Percentiles rank a stretch among this genome's conserved stretches.
Evolutionary conservation across 768 basidiomycete species (phyloP).

Genomic region (Hericium erinaceus): DNA sequence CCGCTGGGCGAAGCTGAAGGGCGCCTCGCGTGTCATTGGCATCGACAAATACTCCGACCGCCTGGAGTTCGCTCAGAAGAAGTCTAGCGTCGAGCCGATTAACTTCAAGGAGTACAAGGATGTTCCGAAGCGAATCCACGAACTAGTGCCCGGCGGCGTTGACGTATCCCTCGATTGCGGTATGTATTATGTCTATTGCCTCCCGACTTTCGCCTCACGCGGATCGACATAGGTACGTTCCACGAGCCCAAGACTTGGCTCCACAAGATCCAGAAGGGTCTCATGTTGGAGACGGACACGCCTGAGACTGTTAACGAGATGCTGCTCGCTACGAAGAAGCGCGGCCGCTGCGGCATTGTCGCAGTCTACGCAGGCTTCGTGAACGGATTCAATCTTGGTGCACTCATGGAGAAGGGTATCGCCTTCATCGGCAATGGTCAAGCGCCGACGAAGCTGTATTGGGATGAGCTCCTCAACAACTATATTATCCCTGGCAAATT

Average conservation of each 20-base stretch:
- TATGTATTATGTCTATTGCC: conserved; percentile 13
- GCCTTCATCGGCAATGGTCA: conserved; percentile 67
- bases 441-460: conserved; percentile 67
- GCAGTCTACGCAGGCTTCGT: conserved; percentile 61
- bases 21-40: conserved; percentile 58
- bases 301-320: conserved; percentile 53
- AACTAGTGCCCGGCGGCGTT: conserved; percentile 54
- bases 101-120: conserved; percentile 44
- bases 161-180: conserved; percentile 54
- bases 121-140: conserved; percentile 45
- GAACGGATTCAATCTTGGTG: conserved; percentile 62
- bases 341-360: conserved; percentile 53
- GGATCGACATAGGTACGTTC: conserved; percentile 37
- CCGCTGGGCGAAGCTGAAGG: conserved; percentile 56
- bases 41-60: conserved; percentile 53
- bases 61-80: conserved; percentile 36
- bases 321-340: conserved; percentile 35
- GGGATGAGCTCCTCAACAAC: conserved; percentile 59
- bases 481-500: conserved; percentile 58
- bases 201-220: neutral
- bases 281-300: conserved; percentile 71
- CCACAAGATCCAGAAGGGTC: conserved; percentile 59
- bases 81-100: conserved; percentile 44
- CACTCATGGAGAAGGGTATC: conserved; percentile 71
- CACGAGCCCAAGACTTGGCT: conserved; percentile 58